Conservation (phyloP, 208 protist genomes). For the Polymyxa betae region DNA sequence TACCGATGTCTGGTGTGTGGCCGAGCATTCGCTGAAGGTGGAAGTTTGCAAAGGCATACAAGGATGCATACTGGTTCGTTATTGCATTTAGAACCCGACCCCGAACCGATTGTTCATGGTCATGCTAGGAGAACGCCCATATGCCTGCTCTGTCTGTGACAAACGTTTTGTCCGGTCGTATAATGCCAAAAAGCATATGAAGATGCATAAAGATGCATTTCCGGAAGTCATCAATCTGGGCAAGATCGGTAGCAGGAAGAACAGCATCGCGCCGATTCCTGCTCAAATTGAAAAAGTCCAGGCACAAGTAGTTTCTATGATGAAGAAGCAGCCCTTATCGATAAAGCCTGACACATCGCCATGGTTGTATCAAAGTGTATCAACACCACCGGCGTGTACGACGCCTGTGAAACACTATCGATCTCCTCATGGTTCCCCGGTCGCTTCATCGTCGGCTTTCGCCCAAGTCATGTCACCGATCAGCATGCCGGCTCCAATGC, state of each 20-base stretch:
- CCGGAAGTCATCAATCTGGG: slow-evolving; percentile 7
- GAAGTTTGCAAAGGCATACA: not conserved
- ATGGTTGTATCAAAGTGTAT: not conserved
- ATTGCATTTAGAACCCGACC: too few species aligned
- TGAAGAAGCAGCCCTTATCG: not conserved
- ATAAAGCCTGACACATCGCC: not conserved
- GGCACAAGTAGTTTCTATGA: not conserved
- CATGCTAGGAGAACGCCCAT: not conserved
- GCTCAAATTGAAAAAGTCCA: not conserved
- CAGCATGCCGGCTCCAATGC: not conserved
- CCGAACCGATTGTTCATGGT: too few species aligned
- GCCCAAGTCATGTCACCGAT: not conserved
- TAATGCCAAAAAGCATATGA: slow-evolving; percentile 15
- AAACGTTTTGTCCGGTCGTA: not conserved
- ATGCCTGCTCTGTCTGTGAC: slow-evolving; percentile 3
- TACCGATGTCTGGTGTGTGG: not conserved
- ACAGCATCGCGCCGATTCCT: not conserved
- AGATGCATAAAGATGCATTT: not conserved
- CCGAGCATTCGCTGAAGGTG: not conserved
- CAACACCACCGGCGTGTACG: not conserved
- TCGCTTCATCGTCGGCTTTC: not conserved
- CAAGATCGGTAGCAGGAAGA: not conserved
- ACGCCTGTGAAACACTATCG: not conserved
- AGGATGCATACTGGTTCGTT: not conserved
- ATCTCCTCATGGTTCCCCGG: not conserved